Percentiles rank a stretch among this genome's conserved stretches.
Conservation (phyloP, 768 basidiomycete species). For the Amanita rimosa region DNA sequence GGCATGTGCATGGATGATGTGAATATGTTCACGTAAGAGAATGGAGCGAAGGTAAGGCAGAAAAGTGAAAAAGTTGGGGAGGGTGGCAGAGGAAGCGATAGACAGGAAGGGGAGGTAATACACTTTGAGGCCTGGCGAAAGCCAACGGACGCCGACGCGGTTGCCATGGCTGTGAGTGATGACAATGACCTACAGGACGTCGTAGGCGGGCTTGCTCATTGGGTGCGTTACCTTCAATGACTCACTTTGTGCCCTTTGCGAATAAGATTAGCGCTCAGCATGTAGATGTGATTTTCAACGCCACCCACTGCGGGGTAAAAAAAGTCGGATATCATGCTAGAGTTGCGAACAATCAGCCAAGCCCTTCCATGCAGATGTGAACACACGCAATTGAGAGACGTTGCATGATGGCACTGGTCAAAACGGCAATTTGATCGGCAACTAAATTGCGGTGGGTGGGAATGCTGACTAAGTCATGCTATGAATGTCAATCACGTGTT, state of each 20-base stretch:
- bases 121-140: slow-evolving; percentile 79
- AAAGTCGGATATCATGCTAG: slow-evolving; percentile 93
- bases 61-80: slow-evolving; percentile 90
- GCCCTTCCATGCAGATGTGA: background rate
- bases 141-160: slow-evolving; percentile 84
- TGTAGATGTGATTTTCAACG: slow-evolving; percentile 94
- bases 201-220: background rate
- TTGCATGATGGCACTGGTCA: background rate
- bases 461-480: too few species aligned
- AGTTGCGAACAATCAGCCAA: background rate
- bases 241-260: slow-evolving; percentile 75
- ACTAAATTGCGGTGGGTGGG: too few species aligned
- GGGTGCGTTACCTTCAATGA: background rate
- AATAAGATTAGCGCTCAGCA: slow-evolving; percentile 77
- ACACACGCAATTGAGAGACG: slow-evolving; percentile 16
- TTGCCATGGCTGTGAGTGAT: slow-evolving; percentile 90
- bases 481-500: too few species aligned
- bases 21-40: slow-evolving; percentile 74
- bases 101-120: slow-evolving; percentile 89
- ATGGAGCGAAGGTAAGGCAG: slow-evolving; percentile 89
- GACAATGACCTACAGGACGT: slow-evolving; percentile 62
- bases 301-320: slow-evolving; percentile 92
- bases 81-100: slow-evolving; percentile 84
- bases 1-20: slow-evolving; percentile 87
- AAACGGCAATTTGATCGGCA: too few species aligned